Conservation (phyloP, 352 stramenopile genomes). For the Globisporangium camurandrum region DNA sequence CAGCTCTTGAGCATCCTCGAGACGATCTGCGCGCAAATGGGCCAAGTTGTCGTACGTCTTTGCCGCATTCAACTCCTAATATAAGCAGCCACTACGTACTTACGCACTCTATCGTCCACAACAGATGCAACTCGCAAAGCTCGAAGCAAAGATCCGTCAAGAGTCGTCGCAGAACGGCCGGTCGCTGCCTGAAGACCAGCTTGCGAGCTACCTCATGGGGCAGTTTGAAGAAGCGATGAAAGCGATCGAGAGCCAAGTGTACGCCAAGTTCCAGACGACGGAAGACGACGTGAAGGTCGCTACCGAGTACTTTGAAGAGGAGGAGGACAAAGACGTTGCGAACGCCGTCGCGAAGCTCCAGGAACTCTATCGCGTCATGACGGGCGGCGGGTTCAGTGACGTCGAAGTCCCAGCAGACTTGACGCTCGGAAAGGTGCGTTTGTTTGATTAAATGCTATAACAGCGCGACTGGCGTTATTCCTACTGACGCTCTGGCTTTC, state of each 20-base stretch:
- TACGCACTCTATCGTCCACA: neutral
- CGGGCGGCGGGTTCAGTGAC: conserved; percentile 67
- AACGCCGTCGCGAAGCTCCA: conserved; percentile 81
- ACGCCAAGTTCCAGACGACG: conserved; percentile 85
- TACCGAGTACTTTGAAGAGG: conserved; percentile 85
- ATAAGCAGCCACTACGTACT: neutral
- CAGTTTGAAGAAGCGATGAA: conserved; percentile 89
- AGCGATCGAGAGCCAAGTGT: conserved; percentile 83
- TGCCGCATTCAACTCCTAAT: too few relatives aligned
- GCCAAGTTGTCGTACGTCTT: conserved; percentile 73
- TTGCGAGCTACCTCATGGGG: conserved; percentile 85
- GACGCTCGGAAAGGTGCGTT: conserved; percentile 61
- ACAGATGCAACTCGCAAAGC: conserved; percentile 82
- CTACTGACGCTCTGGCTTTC: neutral
- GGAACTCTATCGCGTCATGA: conserved; percentile 86
- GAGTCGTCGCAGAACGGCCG: conserved; percentile 81
- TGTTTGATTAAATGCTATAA: too few relatives aligned
- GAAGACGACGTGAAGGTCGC: conserved; percentile 83
- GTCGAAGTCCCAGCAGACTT: conserved; percentile 77
- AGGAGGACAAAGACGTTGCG: conserved; percentile 82
- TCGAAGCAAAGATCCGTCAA: conserved; percentile 85
- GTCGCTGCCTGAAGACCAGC: conserved; percentile 71
- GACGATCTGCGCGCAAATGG: conserved; percentile 86
- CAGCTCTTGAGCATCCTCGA: conserved; percentile 82
- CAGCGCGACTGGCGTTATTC: conserved; percentile 2